phyloP scores from a whole-genome alignment of 441 rosid genomes.

The Corymbia citriodora region DNA sequence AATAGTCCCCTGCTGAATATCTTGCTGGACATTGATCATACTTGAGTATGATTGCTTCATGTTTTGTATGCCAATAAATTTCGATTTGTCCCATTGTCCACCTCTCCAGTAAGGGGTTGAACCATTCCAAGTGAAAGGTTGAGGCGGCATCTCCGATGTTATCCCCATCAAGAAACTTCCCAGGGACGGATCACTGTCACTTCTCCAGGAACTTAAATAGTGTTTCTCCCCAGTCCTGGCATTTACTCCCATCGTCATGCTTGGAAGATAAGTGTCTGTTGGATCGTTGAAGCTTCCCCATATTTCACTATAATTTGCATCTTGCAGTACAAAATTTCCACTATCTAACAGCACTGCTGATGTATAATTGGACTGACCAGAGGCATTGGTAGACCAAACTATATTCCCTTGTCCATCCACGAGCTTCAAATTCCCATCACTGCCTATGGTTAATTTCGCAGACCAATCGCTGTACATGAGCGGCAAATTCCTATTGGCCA shows the following conservation, averaged over 20 bases:
- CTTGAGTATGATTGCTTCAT: background rate
- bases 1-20: background rate
- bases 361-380: background rate
- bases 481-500: background rate
- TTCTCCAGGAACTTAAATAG: background rate
- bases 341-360: background rate
- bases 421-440: background rate
- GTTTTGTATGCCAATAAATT: background rate
- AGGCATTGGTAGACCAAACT: background rate
- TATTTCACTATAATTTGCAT: background rate
- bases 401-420: background rate
- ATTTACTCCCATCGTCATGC: background rate
- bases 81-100: background rate
- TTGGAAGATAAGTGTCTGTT: background rate
- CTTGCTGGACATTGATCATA: accelerated
- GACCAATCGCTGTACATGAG: background rate
- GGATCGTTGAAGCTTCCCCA: background rate
- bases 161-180: background rate
- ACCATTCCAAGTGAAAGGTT: background rate
- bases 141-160: background rate
- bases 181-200: background rate
- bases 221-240: background rate
- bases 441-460: background rate
- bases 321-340: background rate
- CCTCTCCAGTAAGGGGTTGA: background rate